Conservation (phyloP, 495 filamentous ascomycete genomes). For the Lophiostoma macrostomum region DNA sequence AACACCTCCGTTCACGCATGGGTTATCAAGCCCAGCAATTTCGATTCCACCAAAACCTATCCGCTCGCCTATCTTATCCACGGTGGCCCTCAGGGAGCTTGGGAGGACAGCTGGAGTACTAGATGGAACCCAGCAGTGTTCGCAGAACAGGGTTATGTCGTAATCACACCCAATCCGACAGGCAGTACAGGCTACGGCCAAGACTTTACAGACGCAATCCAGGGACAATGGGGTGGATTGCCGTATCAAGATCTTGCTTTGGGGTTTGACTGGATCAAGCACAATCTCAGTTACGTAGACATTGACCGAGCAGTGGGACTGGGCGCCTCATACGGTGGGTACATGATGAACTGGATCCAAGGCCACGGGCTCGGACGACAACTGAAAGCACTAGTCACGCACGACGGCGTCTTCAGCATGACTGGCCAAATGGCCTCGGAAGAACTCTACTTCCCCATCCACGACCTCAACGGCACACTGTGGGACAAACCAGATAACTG, state of each 20-base stretch:
- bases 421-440: conserved; percentile 71
- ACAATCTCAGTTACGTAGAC: conserved; percentile 72
- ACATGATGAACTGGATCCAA: conserved; percentile 66
- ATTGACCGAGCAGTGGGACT: conserved; percentile 72
- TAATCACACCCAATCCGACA: conserved; percentile 83
- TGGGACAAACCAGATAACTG: conserved; percentile 72
- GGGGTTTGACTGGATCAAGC: conserved; percentile 71
- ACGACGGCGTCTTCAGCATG: conserved; percentile 86
- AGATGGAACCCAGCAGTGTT: conserved; percentile 91
- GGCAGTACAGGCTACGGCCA: conserved; percentile 86
- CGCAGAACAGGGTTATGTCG: conserved; percentile 88
- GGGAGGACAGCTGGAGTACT: conserved; percentile 80
- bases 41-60: conserved; percentile 70
- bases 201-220: conserved; percentile 71
- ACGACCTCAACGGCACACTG: conserved; percentile 76
- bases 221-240: conserved; percentile 70
- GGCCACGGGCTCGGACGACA: conserved; percentile 67
- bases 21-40: conserved; percentile 76
- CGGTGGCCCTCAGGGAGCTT: conserved; percentile 83
- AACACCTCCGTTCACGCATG: conserved; percentile 47
- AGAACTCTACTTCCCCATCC: conserved; percentile 84
- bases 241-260: conserved; percentile 81
- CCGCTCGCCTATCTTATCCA: conserved; percentile 83
- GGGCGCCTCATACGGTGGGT: conserved; percentile 66
- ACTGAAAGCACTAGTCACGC: conserved; percentile 86